phyloP scores from a whole-genome alignment of 345 rosid species.

The Salix koriyanagi region DNA sequence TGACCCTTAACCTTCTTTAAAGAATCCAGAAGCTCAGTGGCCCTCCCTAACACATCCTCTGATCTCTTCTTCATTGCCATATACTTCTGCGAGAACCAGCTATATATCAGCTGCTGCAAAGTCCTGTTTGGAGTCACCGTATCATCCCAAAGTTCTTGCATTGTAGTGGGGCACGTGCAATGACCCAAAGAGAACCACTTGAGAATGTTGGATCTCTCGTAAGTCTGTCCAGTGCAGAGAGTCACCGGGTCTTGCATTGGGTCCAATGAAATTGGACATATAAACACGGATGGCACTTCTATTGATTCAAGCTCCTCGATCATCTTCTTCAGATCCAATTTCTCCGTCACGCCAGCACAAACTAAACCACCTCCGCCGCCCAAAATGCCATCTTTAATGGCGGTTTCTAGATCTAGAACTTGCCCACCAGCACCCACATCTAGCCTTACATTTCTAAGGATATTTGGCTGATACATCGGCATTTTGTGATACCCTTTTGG shows the following conservation, averaged over 20 bases:
- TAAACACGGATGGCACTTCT: constrained; percentile 60
- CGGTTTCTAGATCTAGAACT: constrained; percentile 58
- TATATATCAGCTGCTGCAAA: constrained; percentile 52
- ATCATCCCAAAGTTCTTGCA: constrained; percentile 78
- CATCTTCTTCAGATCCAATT: constrained; percentile 63
- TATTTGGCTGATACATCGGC: constrained; percentile 55
- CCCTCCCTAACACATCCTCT: constrained; percentile 61
- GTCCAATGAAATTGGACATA: constrained; percentile 72
- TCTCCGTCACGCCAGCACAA: constrained; percentile 30
- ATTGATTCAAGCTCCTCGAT: constrained; percentile 51
- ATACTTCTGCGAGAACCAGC: constrained; percentile 65
- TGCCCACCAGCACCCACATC: constrained; percentile 43
- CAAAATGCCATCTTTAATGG: constrained; percentile 61
- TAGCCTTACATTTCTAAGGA: constrained; percentile 22
- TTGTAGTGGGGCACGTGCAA: constrained; percentile 66
- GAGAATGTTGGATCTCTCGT: constrained; percentile 61
- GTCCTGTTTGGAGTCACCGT: constrained; percentile 58
- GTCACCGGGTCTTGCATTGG: constrained; percentile 79
- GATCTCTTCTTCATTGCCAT: constrained; percentile 57
- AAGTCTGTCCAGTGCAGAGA: constrained; percentile 75
- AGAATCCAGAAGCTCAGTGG: constrained; percentile 45
- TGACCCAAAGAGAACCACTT: constrained; percentile 69
- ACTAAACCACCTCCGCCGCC: constrained; percentile 41
- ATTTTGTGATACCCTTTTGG: constrained; percentile 22
- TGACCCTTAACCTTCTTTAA: constrained; percentile 65